These are phyloP conservation scores for Erigeron canadensis DNA, from an alignment of 129 eudicot genomes.

Conservation along the genomic window DNA sequence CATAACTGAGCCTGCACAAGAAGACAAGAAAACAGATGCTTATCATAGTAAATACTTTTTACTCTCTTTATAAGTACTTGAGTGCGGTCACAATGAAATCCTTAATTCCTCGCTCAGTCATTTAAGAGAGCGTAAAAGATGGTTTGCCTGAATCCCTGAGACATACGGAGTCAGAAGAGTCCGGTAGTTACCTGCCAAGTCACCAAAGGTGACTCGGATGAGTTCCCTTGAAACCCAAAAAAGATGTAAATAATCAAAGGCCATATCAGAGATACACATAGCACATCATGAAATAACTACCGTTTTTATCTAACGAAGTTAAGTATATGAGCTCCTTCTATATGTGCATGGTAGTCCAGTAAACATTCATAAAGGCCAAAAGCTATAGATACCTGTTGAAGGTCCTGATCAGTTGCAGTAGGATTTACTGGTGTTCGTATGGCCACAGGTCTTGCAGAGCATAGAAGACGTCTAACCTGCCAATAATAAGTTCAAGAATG, in stretches of 20 bases:
- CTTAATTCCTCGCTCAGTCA: too few relatives aligned
- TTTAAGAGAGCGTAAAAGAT: too few relatives aligned
- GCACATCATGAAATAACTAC: neutral
- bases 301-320: slow-evolving; percentile 12
- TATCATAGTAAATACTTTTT: neutral
- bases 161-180: too few relatives aligned
- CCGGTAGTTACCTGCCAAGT: too few relatives aligned
- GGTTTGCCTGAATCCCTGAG: too few relatives aligned
- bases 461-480: slow-evolving; percentile 90
- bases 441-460: slow-evolving; percentile 91
- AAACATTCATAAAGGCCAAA: slow-evolving; percentile 8
- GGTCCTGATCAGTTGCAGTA: slow-evolving; percentile 91
- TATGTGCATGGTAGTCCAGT: slow-evolving; percentile 5
- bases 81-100: neutral
- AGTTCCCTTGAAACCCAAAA: too few relatives aligned
- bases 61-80: slow-evolving; percentile 4
- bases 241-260: neutral
- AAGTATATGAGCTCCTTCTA: slow-evolving; percentile 1
- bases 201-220: too few relatives aligned
- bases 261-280: neutral
- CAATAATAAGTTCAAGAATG: slow-evolving; percentile 23
- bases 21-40: slow-evolving; percentile 17
- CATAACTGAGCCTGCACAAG: slow-evolving; percentile 80
- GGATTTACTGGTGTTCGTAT: slow-evolving; percentile 85
- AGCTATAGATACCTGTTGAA: slow-evolving; percentile 71